Evolutionary conservation across 2,329 filamentous ascomycete species (phyloP).

Genomic region (Bipolaris sorokiniana): DNA sequence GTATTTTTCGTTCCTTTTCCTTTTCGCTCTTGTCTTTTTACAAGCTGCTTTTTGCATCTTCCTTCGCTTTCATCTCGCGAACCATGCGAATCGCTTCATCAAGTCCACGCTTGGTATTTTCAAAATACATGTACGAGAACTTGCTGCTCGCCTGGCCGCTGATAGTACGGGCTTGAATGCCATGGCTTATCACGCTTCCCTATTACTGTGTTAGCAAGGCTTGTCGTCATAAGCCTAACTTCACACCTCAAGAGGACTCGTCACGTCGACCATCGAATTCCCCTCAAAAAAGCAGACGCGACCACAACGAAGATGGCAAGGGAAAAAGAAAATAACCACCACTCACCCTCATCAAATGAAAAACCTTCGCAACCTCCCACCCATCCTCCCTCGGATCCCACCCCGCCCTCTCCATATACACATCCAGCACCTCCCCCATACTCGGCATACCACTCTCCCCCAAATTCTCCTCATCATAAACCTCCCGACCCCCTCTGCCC

Average conservation of each 20-base stretch:
- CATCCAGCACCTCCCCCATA: conserved; percentile 63
- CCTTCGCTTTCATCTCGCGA: conserved; percentile 34
- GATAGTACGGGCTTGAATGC: conserved; percentile 46
- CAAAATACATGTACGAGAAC: conserved; percentile 45
- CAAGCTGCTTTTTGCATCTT: conserved; percentile 31
- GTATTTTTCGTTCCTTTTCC: background rate
- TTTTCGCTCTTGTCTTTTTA: conserved; percentile 6
- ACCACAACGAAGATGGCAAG: no score
- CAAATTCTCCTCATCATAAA: conserved; percentile 38
- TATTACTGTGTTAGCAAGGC: conserved; percentile 8
- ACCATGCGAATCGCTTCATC: conserved; percentile 40
- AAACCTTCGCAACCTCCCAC: conserved; percentile 45
- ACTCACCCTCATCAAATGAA: conserved; percentile 45
- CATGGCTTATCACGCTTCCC: conserved; percentile 45
- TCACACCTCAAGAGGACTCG: no score
- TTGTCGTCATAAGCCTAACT: background rate
- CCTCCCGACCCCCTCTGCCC: conserved; percentile 48
- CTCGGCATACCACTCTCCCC: conserved; percentile 68
- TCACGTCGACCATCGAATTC: no score
- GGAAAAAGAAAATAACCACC: background rate
- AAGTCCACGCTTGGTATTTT: conserved; percentile 41
- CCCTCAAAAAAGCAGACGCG: no score
- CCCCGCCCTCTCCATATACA: conserved; percentile 71
- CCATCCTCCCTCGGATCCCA: conserved; percentile 65
- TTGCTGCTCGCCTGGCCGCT: conserved; percentile 47